Conservation (phyloP, 2,329 filamentous ascomycete species). For the Paecilomyces niveus region DNA sequence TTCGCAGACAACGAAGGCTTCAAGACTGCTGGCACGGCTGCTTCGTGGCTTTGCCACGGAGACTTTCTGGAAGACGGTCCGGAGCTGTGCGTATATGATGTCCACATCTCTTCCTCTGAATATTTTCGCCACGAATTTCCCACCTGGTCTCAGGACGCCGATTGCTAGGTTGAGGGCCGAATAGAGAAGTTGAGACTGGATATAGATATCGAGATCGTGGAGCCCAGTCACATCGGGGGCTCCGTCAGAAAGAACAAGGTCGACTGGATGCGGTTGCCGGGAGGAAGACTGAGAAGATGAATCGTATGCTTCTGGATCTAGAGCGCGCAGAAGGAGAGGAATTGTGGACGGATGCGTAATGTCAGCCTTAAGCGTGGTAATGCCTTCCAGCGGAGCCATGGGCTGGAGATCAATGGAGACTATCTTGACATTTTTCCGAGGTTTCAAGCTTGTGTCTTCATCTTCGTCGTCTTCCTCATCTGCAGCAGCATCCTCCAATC, state of each 20-base stretch:
- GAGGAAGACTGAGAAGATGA: slow-evolving; percentile 26
- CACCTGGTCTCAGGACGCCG: slow-evolving; percentile 84
- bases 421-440: slow-evolving; percentile 74
- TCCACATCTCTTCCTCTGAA: slow-evolving; percentile 95
- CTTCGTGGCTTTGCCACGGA: slow-evolving; percentile 89
- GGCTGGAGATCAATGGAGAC: slow-evolving; percentile 94
- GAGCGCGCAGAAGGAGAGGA: slow-evolving; percentile 73
- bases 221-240: slow-evolving; percentile 94
- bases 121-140: slow-evolving; percentile 97
- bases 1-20: slow-evolving; percentile 93
- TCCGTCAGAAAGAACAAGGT: slow-evolving; percentile 90
- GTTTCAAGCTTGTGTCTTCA: slow-evolving; percentile 28
- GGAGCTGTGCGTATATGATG: slow-evolving; percentile 85
- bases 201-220: slow-evolving; percentile 96
- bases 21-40: slow-evolving; percentile 90
- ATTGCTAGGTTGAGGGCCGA: slow-evolving; percentile 88
- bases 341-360: slow-evolving; percentile 97
- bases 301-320: slow-evolving; percentile 64
- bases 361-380: slow-evolving; percentile 85
- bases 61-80: slow-evolving; percentile 80
- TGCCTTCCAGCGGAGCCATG: slow-evolving; percentile 87
- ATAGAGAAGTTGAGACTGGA: slow-evolving; percentile 91
- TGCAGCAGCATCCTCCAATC: slow-evolving; percentile 14
- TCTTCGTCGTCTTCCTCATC: slow-evolving; percentile 21
- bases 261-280: slow-evolving; percentile 67